Base-by-base conservation (phyloP, 805 yeast species). In the Sporopachydermia lactativora region DNA sequence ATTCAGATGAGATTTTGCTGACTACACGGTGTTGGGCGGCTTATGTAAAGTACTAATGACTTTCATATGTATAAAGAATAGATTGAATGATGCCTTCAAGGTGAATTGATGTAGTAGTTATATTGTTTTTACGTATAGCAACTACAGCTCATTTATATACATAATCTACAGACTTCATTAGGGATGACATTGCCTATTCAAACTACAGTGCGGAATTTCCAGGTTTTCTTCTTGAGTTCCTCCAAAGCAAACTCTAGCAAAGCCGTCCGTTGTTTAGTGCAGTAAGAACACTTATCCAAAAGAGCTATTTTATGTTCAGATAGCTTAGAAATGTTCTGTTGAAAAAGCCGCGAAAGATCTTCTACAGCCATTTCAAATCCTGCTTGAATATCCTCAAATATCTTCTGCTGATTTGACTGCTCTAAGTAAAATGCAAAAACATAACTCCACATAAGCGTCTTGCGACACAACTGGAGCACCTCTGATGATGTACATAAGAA, bases 391-490 rank as follows among this genome's bases (percentile, higher is more conserved):
- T 70, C 73, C 51, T 84, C 94, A 49, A 85, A 73, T 4, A 83
- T 69, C 31, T 68, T 71, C 42, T 70, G 69, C 43, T 75, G 67
- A 40, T 70, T 67, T 4, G 62, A 60, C 19, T 61, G 56, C 34
- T 65, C 68, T 24, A 85, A 62, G 54, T 77, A 83, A 52, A 62
- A 89, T 8, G 84, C 77, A 49, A 85, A 71, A 2, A 84, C 86
- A 59, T 83, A 88, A 0, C 96, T 75, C 96, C 97, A 92, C 62
- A 85, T 82, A 40, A 92, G 64, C 1, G 84, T 73, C 36, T 75
- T 73, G 43, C 97, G 66, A 4, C 94, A 82, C 43, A 68, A 69
- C 19, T 77, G 64, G 42, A 89, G 59, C 2, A 71, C 69, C 38
- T 69, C 67, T 35, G 82, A 76, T 34, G 89, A 75, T 41, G 82